Base-by-base conservation (phyloP, 306 rosid genomes). In the Nissolia schottii region DNA sequence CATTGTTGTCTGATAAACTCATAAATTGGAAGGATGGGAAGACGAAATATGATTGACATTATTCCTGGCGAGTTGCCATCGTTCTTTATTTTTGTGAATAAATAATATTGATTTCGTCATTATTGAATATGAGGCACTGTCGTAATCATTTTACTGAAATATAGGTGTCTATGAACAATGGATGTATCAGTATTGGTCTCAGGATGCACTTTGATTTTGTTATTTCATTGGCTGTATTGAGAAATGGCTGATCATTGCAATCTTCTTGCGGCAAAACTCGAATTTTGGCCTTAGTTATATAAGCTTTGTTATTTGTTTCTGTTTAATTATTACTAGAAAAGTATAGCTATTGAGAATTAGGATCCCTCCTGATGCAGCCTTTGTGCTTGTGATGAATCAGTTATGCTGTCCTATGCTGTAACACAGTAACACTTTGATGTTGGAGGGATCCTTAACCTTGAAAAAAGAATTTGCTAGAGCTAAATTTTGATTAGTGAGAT, bases 361-460 rank as follows among this genome's bases (percentile, higher is more conserved):
- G 57, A 54, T 19, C 16, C 67, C 49, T 31, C 27, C 23, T 29
- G 38, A 20, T 48, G 65, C 50, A 6, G 19, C 34, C 60, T 70
- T 34, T 43, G 27, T 68, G 63, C 31, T 40, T 60, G 51, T 31
- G 58, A 35, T 46, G 59, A 28, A 72, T 57, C 13, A 19, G 46
- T 16, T 6, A 13, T 50, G 27, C 41, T 40, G 18, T 74, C 64
- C 74, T 68, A 43, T 50, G 50, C 3, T 8, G 28, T 40, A 18
- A 24, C 76, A 7, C 16, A 20, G 43, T 40, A 59, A 74, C 53
- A 13, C 60, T 18, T 59, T 59, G 41, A 43, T 41, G 32, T 25
- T 75, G 59, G 46, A 59, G 67, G 40, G 67, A 24, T 49, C 32
- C 40, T 56, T 27, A 71, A 28, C 20, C 64, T 19, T 27, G 57